Base-by-base conservation (phyloP, 257 asterid genomes). In the Agastache rugosa region DNA sequence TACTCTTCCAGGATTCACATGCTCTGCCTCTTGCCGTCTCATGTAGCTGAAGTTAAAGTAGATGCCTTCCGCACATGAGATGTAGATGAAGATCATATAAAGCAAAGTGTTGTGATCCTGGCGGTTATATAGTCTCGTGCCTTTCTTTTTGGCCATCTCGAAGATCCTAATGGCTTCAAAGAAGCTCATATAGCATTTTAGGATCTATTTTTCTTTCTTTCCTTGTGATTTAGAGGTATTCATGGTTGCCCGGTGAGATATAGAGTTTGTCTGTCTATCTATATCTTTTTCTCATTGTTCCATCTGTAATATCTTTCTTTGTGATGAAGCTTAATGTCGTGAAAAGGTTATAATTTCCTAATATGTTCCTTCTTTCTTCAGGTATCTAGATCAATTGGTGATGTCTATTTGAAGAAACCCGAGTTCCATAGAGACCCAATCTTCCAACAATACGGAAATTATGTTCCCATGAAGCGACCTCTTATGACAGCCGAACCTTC, bases 371-470 rank as follows among this genome's bases (percentile, higher is more conserved):
- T 37, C 54, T 47, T 67, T 69, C 78, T 81, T 70, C 87, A 95
- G 99, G 99, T 95, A 50, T 95, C 99, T 55, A 89, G 99, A 83
- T 95, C 99, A 75, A 95, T 92, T 31, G 99, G 99, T 6, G 98
- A 92, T 27, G 84, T 88, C 56, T 95, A 95, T 76, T 80, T 95
- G 81, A 95, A 95, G 93, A 95, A 92, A 80, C 93, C 96, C 0
- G 98, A 92, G 72, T 84, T 94, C 70, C 77, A 78, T 72, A 79
- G 96, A 78, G 96, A 93, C 79, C 98, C 97, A 35, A 71, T 82
- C 37, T 88, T 85, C 83, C 96, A 58, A 72, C 92, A 84, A 66
- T 84, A 73, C 56, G 96, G 84, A 41, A 77, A 71, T 71, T 80
- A 69, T 67, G 83, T 92, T 66, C 99, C 97, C 63, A 82, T 95